A percentile compares a stretch with the other conserved stretches of the same genome.
Evolutionary conservation across 2,329 filamentous ascomycete genomes (phyloP).

Genomic region (Trichophyton benhamiae): DNA sequence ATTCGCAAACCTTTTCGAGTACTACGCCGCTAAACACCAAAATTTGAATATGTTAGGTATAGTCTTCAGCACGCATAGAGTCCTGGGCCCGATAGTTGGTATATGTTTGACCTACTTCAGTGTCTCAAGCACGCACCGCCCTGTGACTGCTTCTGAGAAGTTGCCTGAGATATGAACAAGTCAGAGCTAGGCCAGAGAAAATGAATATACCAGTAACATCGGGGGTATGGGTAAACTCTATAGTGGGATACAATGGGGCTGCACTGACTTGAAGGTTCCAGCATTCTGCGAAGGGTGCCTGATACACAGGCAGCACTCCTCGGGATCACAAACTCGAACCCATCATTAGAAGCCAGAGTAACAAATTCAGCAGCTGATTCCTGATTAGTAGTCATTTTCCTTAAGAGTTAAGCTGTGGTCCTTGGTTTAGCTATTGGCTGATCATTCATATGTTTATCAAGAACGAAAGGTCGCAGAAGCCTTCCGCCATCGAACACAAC

Average conservation of each 20-base stretch:
- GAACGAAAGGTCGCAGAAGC: too few relatives aligned
- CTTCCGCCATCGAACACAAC: too few relatives aligned
- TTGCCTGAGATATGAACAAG: slow-evolving; percentile 34
- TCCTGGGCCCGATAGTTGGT: slow-evolving; percentile 13
- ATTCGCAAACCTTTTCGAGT: slow-evolving; percentile 58
- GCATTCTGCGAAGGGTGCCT: slow-evolving; percentile 50
- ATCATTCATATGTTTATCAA: too few relatives aligned
- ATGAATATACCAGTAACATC: background rate
- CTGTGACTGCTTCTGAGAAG: slow-evolving; percentile 48
- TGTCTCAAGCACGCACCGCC: slow-evolving; percentile 47
- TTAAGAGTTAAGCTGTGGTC: too few relatives aligned
- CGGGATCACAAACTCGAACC: slow-evolving; percentile 51
- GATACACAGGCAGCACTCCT: slow-evolving; percentile 50
- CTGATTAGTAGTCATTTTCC: background rate
- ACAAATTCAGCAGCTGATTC: slow-evolving; percentile 41
- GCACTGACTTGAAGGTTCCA: slow-evolving; percentile 48
- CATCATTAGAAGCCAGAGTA: slow-evolving; percentile 52
- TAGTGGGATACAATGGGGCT: background rate
- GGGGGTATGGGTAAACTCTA: background rate
- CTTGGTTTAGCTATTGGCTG: too few relatives aligned
- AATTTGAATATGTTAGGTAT: background rate
- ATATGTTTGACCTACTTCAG: slow-evolving; percentile 37
- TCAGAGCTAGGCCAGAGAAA: background rate
- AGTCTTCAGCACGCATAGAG: too few relatives aligned
- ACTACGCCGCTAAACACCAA: slow-evolving; percentile 41